Percentiles rank a stretch among this genome's conserved stretches.
These are phyloP conservation scores for Paracorniculantispora psalliotae DNA, from an alignment of 2,329 filamentous ascomycete species.

Conservation along the genomic window DNA sequence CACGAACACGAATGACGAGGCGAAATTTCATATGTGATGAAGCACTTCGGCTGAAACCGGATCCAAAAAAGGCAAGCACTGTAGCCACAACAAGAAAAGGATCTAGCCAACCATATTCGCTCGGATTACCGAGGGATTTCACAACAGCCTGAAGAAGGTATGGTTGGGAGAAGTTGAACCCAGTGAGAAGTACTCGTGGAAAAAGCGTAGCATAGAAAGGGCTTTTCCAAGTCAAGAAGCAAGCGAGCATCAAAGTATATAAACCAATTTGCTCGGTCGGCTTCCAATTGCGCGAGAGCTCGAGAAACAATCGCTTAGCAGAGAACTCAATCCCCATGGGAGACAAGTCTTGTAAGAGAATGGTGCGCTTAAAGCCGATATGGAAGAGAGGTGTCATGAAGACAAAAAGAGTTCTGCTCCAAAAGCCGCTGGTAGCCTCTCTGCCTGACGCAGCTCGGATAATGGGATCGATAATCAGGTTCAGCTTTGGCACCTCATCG, in stretches of 20 bases:
- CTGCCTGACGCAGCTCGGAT: background rate
- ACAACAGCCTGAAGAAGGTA: background rate
- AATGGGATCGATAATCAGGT: background rate
- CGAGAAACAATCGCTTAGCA: background rate
- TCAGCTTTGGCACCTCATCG: background rate
- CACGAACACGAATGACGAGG: background rate
- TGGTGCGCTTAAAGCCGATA: background rate
- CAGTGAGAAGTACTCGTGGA: background rate
- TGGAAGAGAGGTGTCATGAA: background rate
- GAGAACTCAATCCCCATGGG: background rate
- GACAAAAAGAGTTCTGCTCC: background rate
- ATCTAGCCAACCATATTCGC: background rate
- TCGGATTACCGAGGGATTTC: background rate
- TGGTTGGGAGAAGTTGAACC: background rate
- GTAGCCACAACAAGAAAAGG: background rate
- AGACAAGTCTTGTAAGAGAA: background rate
- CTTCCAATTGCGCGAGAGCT: background rate
- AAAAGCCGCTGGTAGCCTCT: background rate
- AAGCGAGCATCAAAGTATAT: background rate
- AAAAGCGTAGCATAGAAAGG: background rate
- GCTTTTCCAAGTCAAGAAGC: background rate
- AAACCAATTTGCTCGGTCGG: background rate
- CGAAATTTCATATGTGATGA: background rate
- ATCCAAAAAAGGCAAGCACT: background rate
- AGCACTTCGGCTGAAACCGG: background rate